Base-by-base conservation (phyloP, 148 eudicot genomes). In the Arctostaphylos glauca region DNA sequence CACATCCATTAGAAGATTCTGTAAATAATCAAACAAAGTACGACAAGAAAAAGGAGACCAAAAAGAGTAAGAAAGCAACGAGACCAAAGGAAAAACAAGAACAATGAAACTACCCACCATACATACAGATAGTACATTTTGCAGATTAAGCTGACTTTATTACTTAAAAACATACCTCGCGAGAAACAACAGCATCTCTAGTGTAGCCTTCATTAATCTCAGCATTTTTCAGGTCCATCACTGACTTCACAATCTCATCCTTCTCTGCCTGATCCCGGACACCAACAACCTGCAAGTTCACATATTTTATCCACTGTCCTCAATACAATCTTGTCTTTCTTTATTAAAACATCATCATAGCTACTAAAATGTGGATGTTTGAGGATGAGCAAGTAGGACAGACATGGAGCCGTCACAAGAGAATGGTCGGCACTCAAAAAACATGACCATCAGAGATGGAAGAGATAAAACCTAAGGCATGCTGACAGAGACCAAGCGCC, bases 151-250 rank as follows among this genome's bases (percentile, higher is more conserved):
- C 67, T 50, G 44, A 81, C 4, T 71, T 50, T 80, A 67, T 66
- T 46, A 55, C 52, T 67, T 83, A 78, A 66, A 48, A 80, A 81
- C 56, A 50, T 86, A 97, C 99, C 97, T 85, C 91, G 79, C 98
- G 98, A 88, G 94, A 89, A 68, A 84, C 86, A 87, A 90, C 91
- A 88, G 91, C 95, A 86, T 97, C 98, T 78, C 66, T 84, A 21
- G 97, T 90, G 83, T 91, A 97, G 21, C 98, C 98, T 86, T 93
- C 99, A 87, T 97, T 98, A 76, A 97, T 88, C 87, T 97, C 94
- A 50, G 98, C 91, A 90, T 87, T 91, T 89, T 83, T 93, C 60
- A 97, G 90, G 66, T 92, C 88, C 96, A 93, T 93, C 83, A 93
- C 97, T 49, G 97, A 87, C 90, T 93, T 97, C 23, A 92, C 99